A percentile compares a stretch with the other conserved stretches of the same genome.
Evolutionary conservation across 2,329 filamentous ascomycete species (phyloP).

Genomic region (Alternaria triticina): DNA sequence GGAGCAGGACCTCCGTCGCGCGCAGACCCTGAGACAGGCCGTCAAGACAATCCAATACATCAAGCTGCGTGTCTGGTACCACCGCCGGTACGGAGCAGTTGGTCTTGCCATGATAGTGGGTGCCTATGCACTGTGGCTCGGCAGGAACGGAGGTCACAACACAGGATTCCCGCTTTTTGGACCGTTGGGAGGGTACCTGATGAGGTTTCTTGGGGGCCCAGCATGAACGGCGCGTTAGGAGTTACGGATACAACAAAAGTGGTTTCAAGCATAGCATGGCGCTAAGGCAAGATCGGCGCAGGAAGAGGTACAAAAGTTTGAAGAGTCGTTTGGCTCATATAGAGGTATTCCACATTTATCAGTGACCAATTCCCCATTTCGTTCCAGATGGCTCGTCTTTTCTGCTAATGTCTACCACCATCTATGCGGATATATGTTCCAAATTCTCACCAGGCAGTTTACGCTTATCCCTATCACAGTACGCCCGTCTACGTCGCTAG

Average conservation of each 20-base stretch:
- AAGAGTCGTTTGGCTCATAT: background rate
- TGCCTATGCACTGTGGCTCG: conserved; percentile 45
- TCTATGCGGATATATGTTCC: background rate
- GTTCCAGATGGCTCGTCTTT: background rate
- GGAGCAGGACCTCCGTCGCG: conserved; percentile 71
- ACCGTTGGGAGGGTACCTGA: conserved; percentile 24
- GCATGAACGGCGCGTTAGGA: background rate
- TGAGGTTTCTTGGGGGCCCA: conserved; percentile 15
- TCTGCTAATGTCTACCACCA: background rate
- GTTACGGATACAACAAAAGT: conserved; percentile 4
- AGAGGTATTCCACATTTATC: background rate
- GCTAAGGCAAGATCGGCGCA: background rate
- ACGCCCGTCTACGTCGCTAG: background rate
- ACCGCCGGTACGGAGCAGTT: conserved; percentile 64
- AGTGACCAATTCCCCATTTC: background rate
- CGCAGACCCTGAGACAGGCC: conserved; percentile 57
- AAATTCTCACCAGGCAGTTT: background rate
- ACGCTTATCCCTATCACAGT: background rate
- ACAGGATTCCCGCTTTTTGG: conserved; percentile 17
- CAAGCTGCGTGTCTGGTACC: conserved; percentile 65
- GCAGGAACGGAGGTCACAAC: conserved; percentile 22
- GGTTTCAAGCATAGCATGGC: conserved; percentile 9
- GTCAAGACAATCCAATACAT: conserved; percentile 47
- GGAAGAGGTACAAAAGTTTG: background rate
- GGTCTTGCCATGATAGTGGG: conserved; percentile 58